A percentile compares a stretch with the other conserved stretches of the same genome.
These are phyloP conservation scores for Rauvolfia tetraphylla DNA, from an alignment of 257 asterid species.

Conservation along the genomic window DNA sequence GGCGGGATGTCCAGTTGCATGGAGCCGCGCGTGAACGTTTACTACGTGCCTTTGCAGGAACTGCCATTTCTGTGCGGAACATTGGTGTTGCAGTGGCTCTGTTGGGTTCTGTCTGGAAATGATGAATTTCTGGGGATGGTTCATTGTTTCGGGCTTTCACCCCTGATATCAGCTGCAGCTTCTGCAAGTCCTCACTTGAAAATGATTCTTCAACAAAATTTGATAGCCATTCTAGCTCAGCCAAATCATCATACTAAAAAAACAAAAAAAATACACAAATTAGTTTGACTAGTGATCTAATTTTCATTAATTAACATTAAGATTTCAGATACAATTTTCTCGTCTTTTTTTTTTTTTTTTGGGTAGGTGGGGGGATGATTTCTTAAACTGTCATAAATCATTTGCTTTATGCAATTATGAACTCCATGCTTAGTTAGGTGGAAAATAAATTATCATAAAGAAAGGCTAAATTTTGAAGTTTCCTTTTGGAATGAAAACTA, in stretches of 20 bases:
- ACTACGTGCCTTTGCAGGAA: slow-evolving; percentile 92
- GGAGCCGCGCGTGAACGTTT: slow-evolving; percentile 90
- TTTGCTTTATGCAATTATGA: background rate
- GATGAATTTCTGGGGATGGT: slow-evolving; percentile 33
- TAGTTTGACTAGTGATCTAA: background rate
- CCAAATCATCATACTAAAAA: slow-evolving; percentile 69
- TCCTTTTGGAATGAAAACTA: background rate
- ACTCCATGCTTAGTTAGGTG: slow-evolving; percentile 2
- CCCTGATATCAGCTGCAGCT: slow-evolving; percentile 60
- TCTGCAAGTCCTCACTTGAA: slow-evolving; percentile 64
- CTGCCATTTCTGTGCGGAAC: slow-evolving; percentile 48
- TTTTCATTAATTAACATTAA: background rate
- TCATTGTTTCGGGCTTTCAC: slow-evolving; percentile 41
- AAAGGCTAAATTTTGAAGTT: background rate
- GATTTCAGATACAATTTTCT: background rate
- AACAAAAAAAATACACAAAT: background rate
- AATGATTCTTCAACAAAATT: slow-evolving; percentile 81
- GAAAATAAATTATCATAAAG: background rate
- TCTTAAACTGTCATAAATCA: background rate
- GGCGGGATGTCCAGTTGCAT: slow-evolving; percentile 78
- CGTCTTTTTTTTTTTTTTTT: background rate
- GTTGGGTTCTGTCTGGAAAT: slow-evolving; percentile 45
- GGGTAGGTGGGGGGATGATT: background rate
- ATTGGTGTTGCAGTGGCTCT: slow-evolving; percentile 24
- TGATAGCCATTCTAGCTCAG: slow-evolving; percentile 91